Percentiles rank a stretch among this genome's conserved stretches.
phyloP scores from a whole-genome alignment of 768 basidiomycete species.

The Hygrocybe coccinea region DNA sequence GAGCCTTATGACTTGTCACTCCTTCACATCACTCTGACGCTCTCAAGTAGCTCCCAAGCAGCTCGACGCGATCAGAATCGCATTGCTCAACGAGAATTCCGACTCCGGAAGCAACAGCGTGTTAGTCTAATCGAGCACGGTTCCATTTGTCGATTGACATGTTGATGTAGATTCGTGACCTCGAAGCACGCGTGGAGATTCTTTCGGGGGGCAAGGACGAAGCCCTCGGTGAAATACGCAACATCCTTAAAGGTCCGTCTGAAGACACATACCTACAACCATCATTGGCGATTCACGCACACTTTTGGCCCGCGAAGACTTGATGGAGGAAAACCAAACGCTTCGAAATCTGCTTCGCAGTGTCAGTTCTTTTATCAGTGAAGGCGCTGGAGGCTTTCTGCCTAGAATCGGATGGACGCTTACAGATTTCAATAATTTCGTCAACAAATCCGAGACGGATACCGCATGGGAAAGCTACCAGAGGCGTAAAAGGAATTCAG shows the following conservation, averaged over 20 bases:
- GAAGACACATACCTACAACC: conserved; percentile 6
- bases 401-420: conserved; percentile 76
- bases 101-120: conserved; percentile 85
- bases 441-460: conserved; percentile 87
- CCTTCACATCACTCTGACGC: not conserved
- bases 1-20: not conserved
- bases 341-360: conserved; percentile 74
- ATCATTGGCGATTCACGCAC: not conserved
- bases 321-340: conserved; percentile 86
- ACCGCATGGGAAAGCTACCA: conserved; percentile 90
- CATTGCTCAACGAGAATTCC: conserved; percentile 91
- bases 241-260: conserved; percentile 61
- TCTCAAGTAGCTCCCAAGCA: conserved; percentile 65
- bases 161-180: conserved; percentile 74
- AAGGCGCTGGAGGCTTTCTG: conserved; percentile 74
- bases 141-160: not conserved
- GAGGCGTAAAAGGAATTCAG: conserved; percentile 49
- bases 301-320: conserved; percentile 40
- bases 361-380: conserved; percentile 78
- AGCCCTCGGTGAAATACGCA: conserved; percentile 74
- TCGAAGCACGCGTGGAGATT: conserved; percentile 93
- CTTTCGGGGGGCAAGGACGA: conserved; percentile 91
- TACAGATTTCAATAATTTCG: conserved; percentile 71
- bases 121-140: conserved; percentile 31
- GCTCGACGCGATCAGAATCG: conserved; percentile 85